phyloP scores from a whole-genome alignment of 805 yeast species.

The Yueomyces sp. region DNA sequence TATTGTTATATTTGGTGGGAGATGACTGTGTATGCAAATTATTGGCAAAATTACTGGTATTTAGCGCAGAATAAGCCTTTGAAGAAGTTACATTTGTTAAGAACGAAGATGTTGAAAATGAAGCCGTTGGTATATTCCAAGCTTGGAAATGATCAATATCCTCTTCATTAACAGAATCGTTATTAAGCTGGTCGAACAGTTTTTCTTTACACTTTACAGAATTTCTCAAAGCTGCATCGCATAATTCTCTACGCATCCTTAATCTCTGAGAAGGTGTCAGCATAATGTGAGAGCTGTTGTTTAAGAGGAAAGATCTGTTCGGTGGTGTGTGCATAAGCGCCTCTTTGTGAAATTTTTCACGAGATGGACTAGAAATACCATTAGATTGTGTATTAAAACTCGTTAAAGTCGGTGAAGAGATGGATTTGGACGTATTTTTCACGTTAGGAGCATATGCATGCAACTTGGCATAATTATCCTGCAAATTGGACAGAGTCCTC shows the following conservation, averaged over 20 bases:
- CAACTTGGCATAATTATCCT: not conserved
- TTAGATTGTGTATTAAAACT: not conserved
- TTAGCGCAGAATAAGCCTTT: not conserved
- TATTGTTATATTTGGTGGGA: not conserved
- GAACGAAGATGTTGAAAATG: conserved; percentile 15
- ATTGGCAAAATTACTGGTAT: not conserved
- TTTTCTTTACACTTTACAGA: conserved; percentile 23
- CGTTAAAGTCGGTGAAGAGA: not conserved
- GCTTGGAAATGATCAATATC: conserved; percentile 28
- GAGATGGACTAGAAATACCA: not conserved
- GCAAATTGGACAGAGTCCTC: not conserved
- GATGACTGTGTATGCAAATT: not conserved
- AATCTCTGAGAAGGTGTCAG: conserved; percentile 28
- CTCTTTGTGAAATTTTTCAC: no score
- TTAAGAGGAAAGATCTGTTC: not conserved
- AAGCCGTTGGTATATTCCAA: conserved; percentile 40
- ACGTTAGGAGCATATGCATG: not conserved
- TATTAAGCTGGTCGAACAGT: conserved; percentile 19
- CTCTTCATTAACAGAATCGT: conserved; percentile 9
- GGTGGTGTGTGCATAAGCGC: not conserved
- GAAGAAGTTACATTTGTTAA: conserved; percentile 1
- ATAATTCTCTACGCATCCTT: conserved; percentile 24
- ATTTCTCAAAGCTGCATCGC: conserved; percentile 19
- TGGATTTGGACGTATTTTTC: not conserved
- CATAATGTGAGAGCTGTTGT: conserved; percentile 1